A percentile compares a stretch with the other conserved stretches of the same genome.
Conservation (phyloP, 106 monocot genomes). For the Acanthochlamys bracteata region DNA sequence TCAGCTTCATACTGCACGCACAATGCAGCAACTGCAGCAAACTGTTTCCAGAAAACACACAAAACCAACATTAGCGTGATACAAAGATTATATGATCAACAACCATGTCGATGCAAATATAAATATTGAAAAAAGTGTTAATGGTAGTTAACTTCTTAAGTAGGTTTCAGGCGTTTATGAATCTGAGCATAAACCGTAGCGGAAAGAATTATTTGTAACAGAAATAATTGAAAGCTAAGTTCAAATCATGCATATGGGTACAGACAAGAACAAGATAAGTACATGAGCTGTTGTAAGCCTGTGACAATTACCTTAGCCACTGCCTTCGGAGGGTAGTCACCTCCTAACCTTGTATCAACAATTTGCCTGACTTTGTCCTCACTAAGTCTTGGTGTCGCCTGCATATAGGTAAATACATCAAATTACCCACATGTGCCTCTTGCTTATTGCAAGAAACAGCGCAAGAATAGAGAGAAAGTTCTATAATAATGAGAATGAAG, state of each 20-base stretch:
- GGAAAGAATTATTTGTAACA: no score
- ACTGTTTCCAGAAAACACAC: background rate
- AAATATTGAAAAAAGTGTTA: background rate
- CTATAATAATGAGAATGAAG: no score
- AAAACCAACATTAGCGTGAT: background rate
- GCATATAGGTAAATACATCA: background rate
- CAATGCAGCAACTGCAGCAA: conserved; percentile 10
- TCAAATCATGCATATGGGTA: background rate
- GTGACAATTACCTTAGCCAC: conserved; percentile 22
- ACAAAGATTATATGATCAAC: background rate
- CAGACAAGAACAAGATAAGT: background rate
- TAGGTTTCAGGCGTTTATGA: no score
- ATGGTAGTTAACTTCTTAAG: background rate
- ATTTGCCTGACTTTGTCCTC: conserved; percentile 28
- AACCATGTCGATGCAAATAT: background rate
- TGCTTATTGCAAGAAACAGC: background rate
- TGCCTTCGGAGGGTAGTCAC: conserved; percentile 20
- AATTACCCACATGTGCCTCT: background rate
- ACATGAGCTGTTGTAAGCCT: background rate
- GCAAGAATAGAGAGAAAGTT: no score
- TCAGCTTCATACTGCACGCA: conserved; percentile 16
- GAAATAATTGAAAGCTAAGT: no score
- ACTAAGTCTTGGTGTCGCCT: conserved; percentile 31
- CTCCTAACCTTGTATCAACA: conserved; percentile 21
- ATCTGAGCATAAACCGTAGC: no score